A percentile compares a stretch with the other conserved stretches of the same genome.
phyloP scores from a whole-genome alignment of 768 basidiomycete species.

The Exsudoporus frostii region DNA sequence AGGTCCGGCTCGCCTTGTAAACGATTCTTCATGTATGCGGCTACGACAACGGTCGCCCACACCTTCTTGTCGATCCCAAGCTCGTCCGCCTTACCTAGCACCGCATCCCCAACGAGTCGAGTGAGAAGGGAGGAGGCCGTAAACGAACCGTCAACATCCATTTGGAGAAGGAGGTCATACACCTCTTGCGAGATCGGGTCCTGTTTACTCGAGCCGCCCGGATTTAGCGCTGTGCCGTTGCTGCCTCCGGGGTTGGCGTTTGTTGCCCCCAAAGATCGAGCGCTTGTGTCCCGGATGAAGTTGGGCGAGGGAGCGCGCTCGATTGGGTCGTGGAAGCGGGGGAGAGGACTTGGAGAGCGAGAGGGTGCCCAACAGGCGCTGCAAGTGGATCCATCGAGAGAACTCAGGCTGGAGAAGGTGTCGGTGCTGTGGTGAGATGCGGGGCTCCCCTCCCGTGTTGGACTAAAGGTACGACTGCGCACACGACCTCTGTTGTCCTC shows the following conservation, averaged over 20 bases:
- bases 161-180: slow-evolving; percentile 37
- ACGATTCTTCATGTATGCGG: slow-evolving; percentile 43
- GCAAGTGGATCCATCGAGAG: slow-evolving; percentile 38
- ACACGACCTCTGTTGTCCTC: slow-evolving; percentile 3
- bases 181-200: slow-evolving; percentile 26
- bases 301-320: slow-evolving; percentile 35
- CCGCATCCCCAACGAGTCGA: slow-evolving; percentile 35
- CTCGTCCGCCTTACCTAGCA: slow-evolving; percentile 31
- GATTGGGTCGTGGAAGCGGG: slow-evolving; percentile 26
- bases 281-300: slow-evolving; percentile 6
- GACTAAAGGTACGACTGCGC: neutral
- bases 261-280: neutral
- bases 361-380: slow-evolving; percentile 34
- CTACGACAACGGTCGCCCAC: slow-evolving; percentile 49
- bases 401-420: slow-evolving; percentile 49
- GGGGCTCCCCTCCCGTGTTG: slow-evolving; percentile 2
- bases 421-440: slow-evolving; percentile 28
- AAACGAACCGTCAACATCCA: slow-evolving; percentile 51
- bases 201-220: neutral
- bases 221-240: neutral
- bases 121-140: slow-evolving; percentile 28
- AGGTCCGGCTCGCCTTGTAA: slow-evolving; percentile 38
- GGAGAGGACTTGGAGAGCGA: slow-evolving; percentile 20
- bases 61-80: slow-evolving; percentile 32
- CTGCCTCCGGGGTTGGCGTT: neutral